phyloP scores from a whole-genome alignment of 1,139 yeast genomes.

The Entelexis sorbosivorans region DNA sequence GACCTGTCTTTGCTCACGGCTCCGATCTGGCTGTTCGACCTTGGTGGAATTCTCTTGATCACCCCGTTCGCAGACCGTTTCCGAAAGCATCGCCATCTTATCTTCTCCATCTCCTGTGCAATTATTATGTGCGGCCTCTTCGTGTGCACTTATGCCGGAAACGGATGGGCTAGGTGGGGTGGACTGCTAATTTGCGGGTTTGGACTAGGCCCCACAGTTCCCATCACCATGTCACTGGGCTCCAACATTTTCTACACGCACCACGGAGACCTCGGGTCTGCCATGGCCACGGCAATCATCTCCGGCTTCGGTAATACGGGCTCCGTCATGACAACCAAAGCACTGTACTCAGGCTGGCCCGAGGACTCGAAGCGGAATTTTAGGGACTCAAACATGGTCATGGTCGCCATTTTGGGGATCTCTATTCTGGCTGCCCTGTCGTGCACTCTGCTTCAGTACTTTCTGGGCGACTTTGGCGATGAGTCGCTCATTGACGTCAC shows the following conservation, averaged over 20 bases:
- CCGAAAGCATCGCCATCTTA: constrained; percentile 32
- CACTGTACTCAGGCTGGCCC: constrained; percentile 80
- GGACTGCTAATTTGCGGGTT: constrained; percentile 74
- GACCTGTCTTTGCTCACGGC: constrained; percentile 67
- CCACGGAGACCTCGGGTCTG: constrained; percentile 77
- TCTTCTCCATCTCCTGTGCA: background rate
- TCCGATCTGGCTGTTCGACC: constrained; percentile 82
- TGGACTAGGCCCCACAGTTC: constrained; percentile 85
- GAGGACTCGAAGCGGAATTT: constrained; percentile 26
- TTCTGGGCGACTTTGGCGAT: background rate
- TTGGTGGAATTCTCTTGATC: constrained; percentile 60
- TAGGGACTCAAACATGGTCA: background rate
- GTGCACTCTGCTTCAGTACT: background rate
- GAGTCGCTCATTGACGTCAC: background rate
- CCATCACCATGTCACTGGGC: constrained; percentile 78
- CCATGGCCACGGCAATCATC: constrained; percentile 71
- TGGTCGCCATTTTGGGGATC: background rate
- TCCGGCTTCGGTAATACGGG: constrained; percentile 83
- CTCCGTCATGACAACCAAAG: constrained; percentile 74
- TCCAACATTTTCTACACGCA: constrained; percentile 61
- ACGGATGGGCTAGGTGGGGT: constrained; percentile 44
- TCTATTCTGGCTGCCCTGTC: background rate
- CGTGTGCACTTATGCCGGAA: background rate
- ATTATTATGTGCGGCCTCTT: background rate
- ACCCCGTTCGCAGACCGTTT: constrained; percentile 72